Base-by-base conservation (phyloP, 441 rosid species). In the Erodium texanum region DNA sequence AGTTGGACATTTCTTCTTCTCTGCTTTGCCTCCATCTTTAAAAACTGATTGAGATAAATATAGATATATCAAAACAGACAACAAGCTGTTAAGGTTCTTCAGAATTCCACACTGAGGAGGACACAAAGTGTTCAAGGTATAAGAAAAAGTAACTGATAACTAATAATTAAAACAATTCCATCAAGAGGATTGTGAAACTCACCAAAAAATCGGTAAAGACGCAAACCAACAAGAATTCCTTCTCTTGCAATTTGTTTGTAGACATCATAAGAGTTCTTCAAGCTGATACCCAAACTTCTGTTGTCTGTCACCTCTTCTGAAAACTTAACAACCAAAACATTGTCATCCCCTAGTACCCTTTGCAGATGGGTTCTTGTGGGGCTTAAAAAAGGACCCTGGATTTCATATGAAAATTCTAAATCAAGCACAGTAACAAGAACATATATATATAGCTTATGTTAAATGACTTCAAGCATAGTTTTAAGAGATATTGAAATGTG, bases 11-110 rank as follows among this genome's bases (percentile, higher is more conserved):
- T 83, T 93, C 77, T 78, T 89, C 81, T 77, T 89, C 27, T 80
- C 94, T 66, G 73, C 83, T 70, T 86, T 89, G 50, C 95, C 88
- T 14, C 93, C 92, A 80, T 89, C 92, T 73, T 92, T 89, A 66
- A 83, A 89, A 67, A 89, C 97, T 89, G 82, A 63, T 65, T 56
- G 65, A 66, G 16, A 65, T 41, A 54, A 24, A 68, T 18, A 61
- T 64, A 16, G 15, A 43, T 58, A 20, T 58, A 58, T 56, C 62
- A 56, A 1, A 19, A 43, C 16, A 14, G 29, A 48, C 38, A 19
- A 68, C 52, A 15, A 58, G 22, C 0, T 58, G 24, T 14, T 58
- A 58, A 58, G 24, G 62, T 20, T 58, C 27, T 58, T 58, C 24
- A 22, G 14, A 19, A 52, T 52, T 52, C 24, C 27, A 22, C 3